These are phyloP conservation scores for Xylona heveae DNA, from an alignment of 495 filamentous ascomycete genomes.

Conservation along the genomic window DNA sequence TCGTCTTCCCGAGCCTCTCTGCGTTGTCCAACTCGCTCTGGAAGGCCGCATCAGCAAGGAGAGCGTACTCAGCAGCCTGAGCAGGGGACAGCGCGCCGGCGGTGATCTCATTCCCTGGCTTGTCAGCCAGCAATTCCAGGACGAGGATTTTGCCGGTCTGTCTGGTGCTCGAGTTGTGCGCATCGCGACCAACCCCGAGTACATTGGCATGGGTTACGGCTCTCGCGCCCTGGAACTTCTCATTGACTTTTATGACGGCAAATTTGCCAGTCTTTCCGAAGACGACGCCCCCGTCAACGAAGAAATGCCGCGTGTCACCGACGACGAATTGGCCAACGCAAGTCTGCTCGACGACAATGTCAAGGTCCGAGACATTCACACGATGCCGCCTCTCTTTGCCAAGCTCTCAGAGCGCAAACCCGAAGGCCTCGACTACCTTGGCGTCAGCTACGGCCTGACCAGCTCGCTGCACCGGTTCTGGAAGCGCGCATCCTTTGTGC, in stretches of 20 bases:
- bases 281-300: conserved; percentile 29
- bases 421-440: conserved; percentile 69
- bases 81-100: conserved; percentile 70
- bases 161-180: conserved; percentile 85
- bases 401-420: conserved; percentile 71
- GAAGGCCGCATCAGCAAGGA: conserved; percentile 89
- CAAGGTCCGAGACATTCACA: conserved; percentile 70
- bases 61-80: conserved; percentile 74
- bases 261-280: conserved; percentile 67
- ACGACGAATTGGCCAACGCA: conserved; percentile 57
- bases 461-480: conserved; percentile 85
- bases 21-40: conserved; percentile 83
- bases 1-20: conserved; percentile 77
- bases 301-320: conserved; percentile 59
- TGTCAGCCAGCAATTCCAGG: conserved; percentile 95
- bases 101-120: conserved; percentile 97
- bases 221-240: conserved; percentile 70
- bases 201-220: conserved; percentile 86
- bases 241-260: conserved; percentile 84
- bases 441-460: conserved; percentile 89
- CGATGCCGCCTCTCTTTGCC: conserved; percentile 83
- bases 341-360: conserved; percentile 72
- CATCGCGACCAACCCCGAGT: conserved; percentile 93
- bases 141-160: conserved; percentile 84
- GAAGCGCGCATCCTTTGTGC: conserved; percentile 69